phyloP scores from a whole-genome alignment of 805 yeast genomes.

The Pichia manshurica region DNA sequence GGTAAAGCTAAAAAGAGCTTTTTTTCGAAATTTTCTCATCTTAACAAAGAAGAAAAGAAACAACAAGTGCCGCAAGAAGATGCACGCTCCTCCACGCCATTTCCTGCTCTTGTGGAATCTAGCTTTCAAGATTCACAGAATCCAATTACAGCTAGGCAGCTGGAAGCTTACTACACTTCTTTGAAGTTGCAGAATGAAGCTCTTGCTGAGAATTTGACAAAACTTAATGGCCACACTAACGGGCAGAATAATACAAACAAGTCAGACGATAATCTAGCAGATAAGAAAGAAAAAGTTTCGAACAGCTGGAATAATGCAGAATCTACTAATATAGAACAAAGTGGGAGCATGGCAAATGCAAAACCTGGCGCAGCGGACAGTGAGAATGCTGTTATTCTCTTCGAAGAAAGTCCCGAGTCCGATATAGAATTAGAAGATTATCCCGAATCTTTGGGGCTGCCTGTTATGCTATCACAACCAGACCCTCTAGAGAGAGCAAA shows the following conservation, averaged over 20 bases:
- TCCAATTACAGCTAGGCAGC: constrained; percentile 25
- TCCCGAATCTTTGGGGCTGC: constrained; percentile 4
- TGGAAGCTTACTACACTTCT: constrained; percentile 24
- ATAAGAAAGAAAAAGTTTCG: constrained; percentile 16
- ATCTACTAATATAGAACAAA: constrained; percentile 11
- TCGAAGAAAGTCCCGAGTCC: constrained; percentile 4
- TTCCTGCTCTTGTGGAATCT: background rate
- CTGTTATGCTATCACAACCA: constrained; percentile 4
- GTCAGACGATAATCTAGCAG: no score
- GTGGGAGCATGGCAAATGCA: background rate
- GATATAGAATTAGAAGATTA: background rate
- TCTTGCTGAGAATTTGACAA: constrained; percentile 17
- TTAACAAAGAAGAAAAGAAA: background rate
- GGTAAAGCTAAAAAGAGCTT: constrained; percentile 14
- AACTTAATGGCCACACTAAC: background rate
- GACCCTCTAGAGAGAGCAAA: constrained; percentile 32
- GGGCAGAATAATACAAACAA: background rate
- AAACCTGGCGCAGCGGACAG: background rate
- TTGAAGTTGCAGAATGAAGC: constrained; percentile 21
- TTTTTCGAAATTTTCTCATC: constrained; percentile 10
- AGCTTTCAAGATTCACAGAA: constrained; percentile 4
- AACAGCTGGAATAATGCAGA: constrained; percentile 14
- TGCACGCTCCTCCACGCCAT: background rate
- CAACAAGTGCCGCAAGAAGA: background rate
- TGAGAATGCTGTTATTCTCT: constrained; percentile 5